These are phyloP conservation scores for Petrea volubilis DNA, from an alignment of 257 asterid species.

Conservation along the genomic window DNA sequence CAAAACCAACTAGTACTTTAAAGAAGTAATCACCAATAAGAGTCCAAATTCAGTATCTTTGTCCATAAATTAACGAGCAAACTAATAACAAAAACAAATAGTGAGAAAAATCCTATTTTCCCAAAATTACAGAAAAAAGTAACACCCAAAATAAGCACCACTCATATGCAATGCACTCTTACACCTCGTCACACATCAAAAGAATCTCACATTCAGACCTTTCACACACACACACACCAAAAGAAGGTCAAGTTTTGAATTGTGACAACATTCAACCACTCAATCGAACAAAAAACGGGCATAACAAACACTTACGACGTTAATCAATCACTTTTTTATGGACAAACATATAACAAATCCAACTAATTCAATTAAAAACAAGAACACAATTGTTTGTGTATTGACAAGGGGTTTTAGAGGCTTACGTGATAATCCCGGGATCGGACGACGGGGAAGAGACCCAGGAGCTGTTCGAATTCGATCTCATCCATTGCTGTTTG, in stretches of 20 bases:
- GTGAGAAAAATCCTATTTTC: background rate
- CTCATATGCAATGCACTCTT: background rate
- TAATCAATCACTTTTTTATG: background rate
- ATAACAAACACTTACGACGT: background rate
- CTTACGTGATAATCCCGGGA: slow-evolving; percentile 65
- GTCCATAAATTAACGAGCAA: background rate
- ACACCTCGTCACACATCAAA: background rate
- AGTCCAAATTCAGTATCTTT: background rate
- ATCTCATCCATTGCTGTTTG: slow-evolving; percentile 45
- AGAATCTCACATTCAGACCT: background rate
- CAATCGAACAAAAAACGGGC: background rate
- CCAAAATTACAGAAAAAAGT: background rate
- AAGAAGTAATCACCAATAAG: background rate
- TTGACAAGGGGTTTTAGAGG: background rate
- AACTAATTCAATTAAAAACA: background rate
- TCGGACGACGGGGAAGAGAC: slow-evolving; percentile 71
- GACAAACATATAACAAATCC: background rate
- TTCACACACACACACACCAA: background rate
- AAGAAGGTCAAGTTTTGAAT: background rate
- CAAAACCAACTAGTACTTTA: background rate
- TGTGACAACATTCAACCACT: background rate
- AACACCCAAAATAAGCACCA: background rate
- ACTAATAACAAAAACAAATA: background rate
- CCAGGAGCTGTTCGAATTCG: slow-evolving; percentile 63
- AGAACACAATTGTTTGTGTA: background rate